These are phyloP conservation scores for Metschnikowia shivogae DNA, from an alignment of 805 yeast genomes.

Conservation along the genomic window DNA sequence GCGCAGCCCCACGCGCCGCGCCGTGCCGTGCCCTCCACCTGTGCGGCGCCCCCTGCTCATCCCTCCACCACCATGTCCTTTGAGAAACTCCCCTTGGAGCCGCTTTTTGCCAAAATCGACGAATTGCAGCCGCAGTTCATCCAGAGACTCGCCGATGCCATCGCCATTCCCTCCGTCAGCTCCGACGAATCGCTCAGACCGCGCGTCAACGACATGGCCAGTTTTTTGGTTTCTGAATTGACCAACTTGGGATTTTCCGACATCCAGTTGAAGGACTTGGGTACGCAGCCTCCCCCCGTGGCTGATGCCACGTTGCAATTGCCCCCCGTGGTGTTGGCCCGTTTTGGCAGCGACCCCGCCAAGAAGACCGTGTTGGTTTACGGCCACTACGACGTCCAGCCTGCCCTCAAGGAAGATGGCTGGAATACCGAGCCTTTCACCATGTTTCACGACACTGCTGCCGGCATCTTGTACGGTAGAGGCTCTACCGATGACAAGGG, in stretches of 20 bases:
- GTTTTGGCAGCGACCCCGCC: conserved; percentile 73
- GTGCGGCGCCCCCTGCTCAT: neutral
- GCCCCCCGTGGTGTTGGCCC: conserved; percentile 93
- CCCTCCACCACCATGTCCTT: conserved; percentile 27
- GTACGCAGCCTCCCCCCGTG: conserved; percentile 92
- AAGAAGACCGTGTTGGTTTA: conserved; percentile 89
- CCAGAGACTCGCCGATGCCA: conserved; percentile 72
- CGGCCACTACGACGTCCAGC: conserved; percentile 99
- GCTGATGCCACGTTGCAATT: conserved; percentile 58
- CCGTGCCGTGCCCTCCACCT: too few relatives aligned
- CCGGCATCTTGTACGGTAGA: conserved; percentile 77
- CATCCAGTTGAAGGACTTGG: conserved; percentile 76
- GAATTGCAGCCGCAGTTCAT: conserved; percentile 73
- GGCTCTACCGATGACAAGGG: conserved; percentile 98
- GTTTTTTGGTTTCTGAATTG: conserved; percentile 70
- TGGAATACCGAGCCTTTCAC: conserved; percentile 93
- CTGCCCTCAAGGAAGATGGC: conserved; percentile 88
- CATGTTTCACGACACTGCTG: conserved; percentile 54
- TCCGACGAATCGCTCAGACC: conserved; percentile 87
- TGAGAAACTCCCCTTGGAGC: conserved; percentile 39
- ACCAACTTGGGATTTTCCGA: conserved; percentile 72
- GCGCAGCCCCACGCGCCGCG: too few relatives aligned
- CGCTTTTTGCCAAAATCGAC: conserved; percentile 61
- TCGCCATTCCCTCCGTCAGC: conserved; percentile 92
- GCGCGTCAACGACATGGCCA: conserved; percentile 84